A percentile compares a stretch with the other conserved stretches of the same genome.
These are phyloP conservation scores for Mycosphaerella arachidis DNA, from an alignment of 2,329 filamentous ascomycete species.

Conservation along the genomic window DNA sequence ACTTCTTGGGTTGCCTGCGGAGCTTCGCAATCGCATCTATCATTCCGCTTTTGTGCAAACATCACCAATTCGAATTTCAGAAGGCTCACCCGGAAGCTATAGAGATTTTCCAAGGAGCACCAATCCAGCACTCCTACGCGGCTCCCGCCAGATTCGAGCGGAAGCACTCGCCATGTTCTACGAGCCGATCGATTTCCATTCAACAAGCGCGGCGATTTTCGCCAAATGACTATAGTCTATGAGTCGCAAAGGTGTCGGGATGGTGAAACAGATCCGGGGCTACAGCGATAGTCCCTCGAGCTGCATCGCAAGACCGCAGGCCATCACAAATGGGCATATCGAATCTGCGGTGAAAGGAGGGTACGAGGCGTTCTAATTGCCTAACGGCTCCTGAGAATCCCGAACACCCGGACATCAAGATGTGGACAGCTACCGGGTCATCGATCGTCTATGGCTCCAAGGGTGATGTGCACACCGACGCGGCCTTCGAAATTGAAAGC, in stretches of 20 bases:
- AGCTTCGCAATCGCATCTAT: constrained; percentile 6
- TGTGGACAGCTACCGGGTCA: background rate
- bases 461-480: background rate
- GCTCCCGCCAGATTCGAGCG: background rate
- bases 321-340: too few relatives aligned
- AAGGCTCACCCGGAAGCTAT: too few relatives aligned
- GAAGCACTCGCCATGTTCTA: constrained; percentile 3
- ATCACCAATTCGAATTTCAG: background rate
- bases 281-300: too few relatives aligned
- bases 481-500: background rate
- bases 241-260: background rate
- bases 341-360: too few relatives aligned
- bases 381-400: background rate
- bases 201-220: background rate
- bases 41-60: background rate
- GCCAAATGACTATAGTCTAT: background rate
- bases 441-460: background rate
- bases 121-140: background rate
- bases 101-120: background rate
- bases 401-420: background rate
- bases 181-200: background rate
- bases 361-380: too few relatives aligned
- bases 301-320: too few relatives aligned
- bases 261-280: too few relatives aligned
- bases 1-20: background rate